Percentiles rank a stretch among this genome's conserved stretches.
phyloP scores from a whole-genome alignment of 345 rosid species.

The Gossypioides kirkii region DNA sequence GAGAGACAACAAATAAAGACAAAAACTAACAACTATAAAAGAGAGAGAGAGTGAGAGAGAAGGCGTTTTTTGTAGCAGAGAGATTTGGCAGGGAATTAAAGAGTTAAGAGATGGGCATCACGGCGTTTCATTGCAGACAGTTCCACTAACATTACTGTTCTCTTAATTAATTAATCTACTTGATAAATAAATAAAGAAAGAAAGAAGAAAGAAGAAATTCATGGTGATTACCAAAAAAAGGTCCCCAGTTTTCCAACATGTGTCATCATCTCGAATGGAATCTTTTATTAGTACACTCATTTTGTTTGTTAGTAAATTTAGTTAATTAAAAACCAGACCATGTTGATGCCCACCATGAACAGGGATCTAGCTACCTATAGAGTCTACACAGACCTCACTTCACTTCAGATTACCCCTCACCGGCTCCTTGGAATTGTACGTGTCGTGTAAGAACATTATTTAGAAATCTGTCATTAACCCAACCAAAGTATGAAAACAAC shows the following conservation, averaged over 20 bases:
- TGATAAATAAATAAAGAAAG: not conserved
- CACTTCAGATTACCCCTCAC: not conserved
- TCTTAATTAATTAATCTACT: not conserved
- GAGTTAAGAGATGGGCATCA: conserved; percentile 18
- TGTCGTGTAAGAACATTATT: conserved; percentile 26
- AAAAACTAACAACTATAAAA: not conserved
- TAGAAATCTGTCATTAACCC: conserved; percentile 15
- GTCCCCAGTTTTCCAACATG: conserved; percentile 10
- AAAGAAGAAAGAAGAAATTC: too few relatives aligned
- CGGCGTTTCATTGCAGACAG: conserved; percentile 23
- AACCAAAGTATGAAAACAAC: not conserved
- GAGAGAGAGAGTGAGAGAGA: not conserved
- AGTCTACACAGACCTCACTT: not conserved
- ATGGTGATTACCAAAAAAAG: not conserved
- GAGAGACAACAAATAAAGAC: not conserved
- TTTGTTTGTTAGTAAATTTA: not conserved
- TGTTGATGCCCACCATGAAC: not conserved
- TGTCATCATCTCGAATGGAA: conserved; percentile 17
- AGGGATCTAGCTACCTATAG: not conserved
- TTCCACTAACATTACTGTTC: conserved; percentile 19
- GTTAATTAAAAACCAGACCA: not conserved
- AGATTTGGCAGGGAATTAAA: conserved; percentile 6
- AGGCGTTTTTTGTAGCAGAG: conserved; percentile 3
- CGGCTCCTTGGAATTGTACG: conserved; percentile 4
- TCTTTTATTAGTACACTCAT: not conserved